Conservation (phyloP, 345 rosid genomes). For the thale cress (Arabidopsis thaliana) region DNA sequence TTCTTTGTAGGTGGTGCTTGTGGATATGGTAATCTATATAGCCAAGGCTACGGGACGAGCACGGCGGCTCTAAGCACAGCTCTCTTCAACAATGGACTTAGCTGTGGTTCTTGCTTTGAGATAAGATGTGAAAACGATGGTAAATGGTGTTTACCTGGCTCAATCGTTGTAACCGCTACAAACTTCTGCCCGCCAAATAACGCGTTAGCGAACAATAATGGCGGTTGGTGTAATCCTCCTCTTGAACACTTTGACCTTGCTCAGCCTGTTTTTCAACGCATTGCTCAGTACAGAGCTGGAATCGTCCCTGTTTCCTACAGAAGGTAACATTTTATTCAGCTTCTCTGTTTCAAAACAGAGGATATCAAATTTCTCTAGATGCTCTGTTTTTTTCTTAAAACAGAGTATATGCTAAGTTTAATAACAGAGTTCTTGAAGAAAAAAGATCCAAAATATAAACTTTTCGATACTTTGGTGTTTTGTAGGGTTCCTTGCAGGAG, state of each 20-base stretch:
- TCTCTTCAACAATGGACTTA: conserved; percentile 61
- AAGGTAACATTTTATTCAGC: conserved; percentile 38
- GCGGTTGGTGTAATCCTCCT: conserved; percentile 80
- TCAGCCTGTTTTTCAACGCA: conserved; percentile 63
- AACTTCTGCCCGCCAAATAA: conserved; percentile 71
- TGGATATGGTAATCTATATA: conserved; percentile 67
- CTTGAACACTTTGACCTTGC: conserved; percentile 68
- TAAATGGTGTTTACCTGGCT: conserved; percentile 64
- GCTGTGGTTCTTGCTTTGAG: conserved; percentile 74
- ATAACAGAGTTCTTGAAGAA: too few relatives aligned
- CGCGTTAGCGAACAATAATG: conserved; percentile 57
- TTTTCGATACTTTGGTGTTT: not conserved
- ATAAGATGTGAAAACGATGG: conserved; percentile 59
- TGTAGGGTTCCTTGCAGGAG: conserved; percentile 61
- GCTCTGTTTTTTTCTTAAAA: too few relatives aligned
- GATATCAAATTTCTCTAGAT: not conserved
- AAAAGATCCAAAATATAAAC: too few relatives aligned
- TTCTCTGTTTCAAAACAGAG: conserved; percentile 6
- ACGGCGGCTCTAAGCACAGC: conserved; percentile 74
- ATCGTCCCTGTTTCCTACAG: conserved; percentile 64
- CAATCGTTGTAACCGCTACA: conserved; percentile 61
- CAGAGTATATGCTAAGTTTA: too few relatives aligned
- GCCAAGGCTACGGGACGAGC: conserved; percentile 67
- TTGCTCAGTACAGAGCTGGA: conserved; percentile 62
- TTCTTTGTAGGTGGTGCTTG: conserved; percentile 67